Evolutionary conservation across 2,329 filamentous ascomycete genomes (phyloP), one percentile per base, ranked within the genome.

Genomic region (Curvularia hawaiiensis): DNA sequence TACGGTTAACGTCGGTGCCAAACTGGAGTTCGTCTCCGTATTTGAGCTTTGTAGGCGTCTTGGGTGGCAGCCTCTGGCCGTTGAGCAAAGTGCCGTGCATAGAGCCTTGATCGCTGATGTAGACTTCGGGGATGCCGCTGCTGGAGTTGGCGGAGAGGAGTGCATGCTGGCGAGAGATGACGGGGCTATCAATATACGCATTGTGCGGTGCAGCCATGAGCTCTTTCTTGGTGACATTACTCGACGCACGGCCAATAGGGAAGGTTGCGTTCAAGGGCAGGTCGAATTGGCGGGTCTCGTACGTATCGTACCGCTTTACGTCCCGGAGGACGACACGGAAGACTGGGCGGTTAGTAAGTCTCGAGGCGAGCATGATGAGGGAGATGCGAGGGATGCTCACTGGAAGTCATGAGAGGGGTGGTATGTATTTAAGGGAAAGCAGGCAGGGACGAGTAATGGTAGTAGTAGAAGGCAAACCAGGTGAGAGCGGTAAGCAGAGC

Each of bases 141-240:
- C 30, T 46, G 11, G 60, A 47, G 49, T 68, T 63, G 41, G 63
- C 63, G 2, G 67, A 72, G 38, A 80, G 63, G 51, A 83, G 75
- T 16, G 89, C 90, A 75, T 92, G 89, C 11, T 84, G 72, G 44
- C 89, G 82, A 24, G 88, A 91, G 80, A 92, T 88, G 35, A 91
- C 88, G 0, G 88, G 85, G 55, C 85, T 89, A 62, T 90, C 84
- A 57, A 91, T 89, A 81, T 82, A 90, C 16, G 81, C 85, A 72
- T 91, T 92, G 63, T 83, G 74, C 5, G 65, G 38, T 59, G 75
- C 70, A 64, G 79, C 71, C 52, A 74, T 69, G 40, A 79, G 75
- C 40, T 75, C 81, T 61, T 70, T 67, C 67, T 79, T 79, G 63
- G 63, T 45, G 6, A 68, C 60, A 52, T 74, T 77, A 52, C 68